Evolutionary conservation across 257 asterid genomes (phyloP).

Genomic region (Plantago elongata): DNA sequence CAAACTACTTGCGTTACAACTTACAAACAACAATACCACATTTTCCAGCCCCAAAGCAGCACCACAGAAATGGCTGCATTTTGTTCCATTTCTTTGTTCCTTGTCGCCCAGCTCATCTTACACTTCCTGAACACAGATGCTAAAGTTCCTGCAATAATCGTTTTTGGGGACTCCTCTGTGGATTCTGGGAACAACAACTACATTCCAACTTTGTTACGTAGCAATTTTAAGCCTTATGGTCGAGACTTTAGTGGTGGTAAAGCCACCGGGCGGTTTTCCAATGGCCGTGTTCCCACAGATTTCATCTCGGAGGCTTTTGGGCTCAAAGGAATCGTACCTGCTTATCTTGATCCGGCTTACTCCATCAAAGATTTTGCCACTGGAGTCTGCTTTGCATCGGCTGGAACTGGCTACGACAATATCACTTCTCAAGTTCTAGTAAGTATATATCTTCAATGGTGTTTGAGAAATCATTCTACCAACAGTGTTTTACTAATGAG

Average conservation of each 20-base stretch:
- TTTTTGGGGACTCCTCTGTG: conserved; percentile 75
- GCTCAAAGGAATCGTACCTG: conserved; percentile 49
- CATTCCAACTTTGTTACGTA: conserved; percentile 39
- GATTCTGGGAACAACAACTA: conserved; percentile 77
- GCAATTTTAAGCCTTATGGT: conserved; percentile 74
- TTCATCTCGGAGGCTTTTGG: conserved; percentile 65
- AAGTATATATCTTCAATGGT: conserved; percentile 19
- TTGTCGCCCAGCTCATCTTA: conserved; percentile 15
- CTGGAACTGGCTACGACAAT: conserved; percentile 74
- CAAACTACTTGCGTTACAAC: not conserved
- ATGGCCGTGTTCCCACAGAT: conserved; percentile 60
- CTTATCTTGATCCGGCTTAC: conserved; percentile 63
- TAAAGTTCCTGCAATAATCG: conserved; percentile 54
- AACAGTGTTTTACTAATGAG: no score
- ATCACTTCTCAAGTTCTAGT: conserved; percentile 56
- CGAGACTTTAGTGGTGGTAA: conserved; percentile 51
- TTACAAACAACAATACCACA: no score
- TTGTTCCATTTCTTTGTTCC: conserved; percentile 11
- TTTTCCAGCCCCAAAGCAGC: not conserved
- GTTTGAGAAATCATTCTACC: no score
- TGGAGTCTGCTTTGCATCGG: conserved; percentile 85
- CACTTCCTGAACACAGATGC: conserved; percentile 24
- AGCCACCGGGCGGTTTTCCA: conserved; percentile 67
- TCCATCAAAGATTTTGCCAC: conserved; percentile 58
- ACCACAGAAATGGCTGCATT: conserved; percentile 17